Conservation (phyloP, 148 eudicot species). For the Amaranthus palmeri region DNA sequence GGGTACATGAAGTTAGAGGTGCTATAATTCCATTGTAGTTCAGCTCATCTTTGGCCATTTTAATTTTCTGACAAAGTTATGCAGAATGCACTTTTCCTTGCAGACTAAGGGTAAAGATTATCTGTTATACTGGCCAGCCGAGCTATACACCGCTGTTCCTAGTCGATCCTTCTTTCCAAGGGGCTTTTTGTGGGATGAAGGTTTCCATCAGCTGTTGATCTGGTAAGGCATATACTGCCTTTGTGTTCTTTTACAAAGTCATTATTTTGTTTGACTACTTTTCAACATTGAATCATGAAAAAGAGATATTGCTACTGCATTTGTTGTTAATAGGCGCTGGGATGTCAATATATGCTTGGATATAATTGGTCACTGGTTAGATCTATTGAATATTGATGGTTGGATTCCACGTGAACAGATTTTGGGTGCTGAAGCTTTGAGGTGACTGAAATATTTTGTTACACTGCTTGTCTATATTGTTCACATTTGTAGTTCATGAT, state of each 20-base stretch:
- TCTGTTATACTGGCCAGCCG: constrained; percentile 90
- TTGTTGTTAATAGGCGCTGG: constrained; percentile 57
- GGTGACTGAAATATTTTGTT: constrained; percentile 34
- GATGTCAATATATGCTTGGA: constrained; percentile 79
- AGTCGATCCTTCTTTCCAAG: constrained; percentile 95
- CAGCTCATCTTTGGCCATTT: neutral
- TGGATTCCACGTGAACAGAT: constrained; percentile 99
- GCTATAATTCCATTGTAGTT: neutral
- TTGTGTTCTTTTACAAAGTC: neutral
- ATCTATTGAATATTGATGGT: constrained; percentile 91
- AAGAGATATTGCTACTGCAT: constrained; percentile 3
- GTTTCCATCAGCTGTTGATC: constrained; percentile 90
- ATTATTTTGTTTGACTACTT: neutral
- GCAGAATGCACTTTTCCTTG: constrained; percentile 28
- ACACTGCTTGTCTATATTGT: neutral
- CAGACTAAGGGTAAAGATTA: constrained; percentile 57
- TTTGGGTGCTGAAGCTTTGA: constrained; percentile 92
- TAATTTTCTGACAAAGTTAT: constrained; percentile 29
- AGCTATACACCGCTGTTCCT: constrained; percentile 97
- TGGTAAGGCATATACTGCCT: constrained; percentile 49
- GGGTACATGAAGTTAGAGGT: neutral
- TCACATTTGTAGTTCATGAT: constrained; percentile 1
- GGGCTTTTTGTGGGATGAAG: constrained; percentile 99
- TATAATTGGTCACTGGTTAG: constrained; percentile 95
- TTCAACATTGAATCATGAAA: constrained; percentile 2